Percentiles rank a stretch among this genome's conserved stretches.
phyloP scores from a whole-genome alignment of 2,329 filamentous ascomycete genomes.

The Diaporthe ilicicola region DNA sequence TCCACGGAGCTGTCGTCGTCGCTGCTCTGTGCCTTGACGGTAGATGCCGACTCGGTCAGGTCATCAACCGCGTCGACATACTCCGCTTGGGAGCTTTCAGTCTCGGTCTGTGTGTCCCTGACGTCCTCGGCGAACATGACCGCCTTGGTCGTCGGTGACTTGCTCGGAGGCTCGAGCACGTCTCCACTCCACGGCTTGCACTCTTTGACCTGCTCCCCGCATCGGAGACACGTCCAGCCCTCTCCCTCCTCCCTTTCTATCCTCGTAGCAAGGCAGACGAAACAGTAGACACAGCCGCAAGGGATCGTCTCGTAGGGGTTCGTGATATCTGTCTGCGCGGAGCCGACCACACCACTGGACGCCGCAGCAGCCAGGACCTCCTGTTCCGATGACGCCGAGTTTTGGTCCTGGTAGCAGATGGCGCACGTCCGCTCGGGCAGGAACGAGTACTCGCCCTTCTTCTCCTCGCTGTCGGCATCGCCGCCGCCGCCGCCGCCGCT shows the following conservation, averaged over 20 bases:
- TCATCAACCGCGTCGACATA: conserved; percentile 24
- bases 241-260: conserved; percentile 94
- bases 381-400: conserved; percentile 76
- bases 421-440: conserved; percentile 94
- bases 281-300: conserved; percentile 95
- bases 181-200: conserved; percentile 94
- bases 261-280: conserved; percentile 89
- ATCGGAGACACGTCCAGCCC: conserved; percentile 90
- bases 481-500: conserved; percentile 49
- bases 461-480: conserved; percentile 46
- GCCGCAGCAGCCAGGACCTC: conserved; percentile 75
- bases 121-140: conserved; percentile 71
- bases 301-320: conserved; percentile 94
- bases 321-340: conserved; percentile 90
- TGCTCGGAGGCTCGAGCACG: conserved; percentile 70
- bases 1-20: conserved; percentile 33
- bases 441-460: conserved; percentile 80
- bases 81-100: conserved; percentile 34
- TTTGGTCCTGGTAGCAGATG: conserved; percentile 96
- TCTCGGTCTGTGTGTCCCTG: conserved; percentile 44
- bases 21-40: conserved; percentile 33
- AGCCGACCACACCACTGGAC: conserved; percentile 83
- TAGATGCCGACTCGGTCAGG: conserved; percentile 28
- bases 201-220: conserved; percentile 82
- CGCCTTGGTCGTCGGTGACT: conserved; percentile 55